Base-by-base conservation (phyloP, 2,329 filamentous ascomycete genomes). In the Penicillium sumatraense region DNA sequence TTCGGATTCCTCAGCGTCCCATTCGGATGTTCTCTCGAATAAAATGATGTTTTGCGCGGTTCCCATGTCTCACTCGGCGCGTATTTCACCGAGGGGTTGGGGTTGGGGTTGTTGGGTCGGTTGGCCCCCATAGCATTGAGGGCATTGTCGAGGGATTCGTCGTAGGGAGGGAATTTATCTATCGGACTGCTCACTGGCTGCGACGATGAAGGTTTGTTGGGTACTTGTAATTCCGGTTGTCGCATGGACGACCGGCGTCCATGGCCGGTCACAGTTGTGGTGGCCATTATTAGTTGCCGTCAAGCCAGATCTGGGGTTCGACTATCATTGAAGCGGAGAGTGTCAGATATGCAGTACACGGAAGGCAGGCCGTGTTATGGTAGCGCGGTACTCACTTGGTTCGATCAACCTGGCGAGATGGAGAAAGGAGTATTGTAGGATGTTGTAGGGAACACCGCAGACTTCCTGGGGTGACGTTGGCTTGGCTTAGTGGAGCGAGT, bases 1-100 rank as follows among this genome's bases (percentile, higher is more conserved):
- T 86, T 74, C 38, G 71, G 65, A 59, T 63, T 69, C 60, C 60
- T 68, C 56, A 61, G 59, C 18, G 68, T 54, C 58, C 58, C 68
- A 33, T 74, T 72, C 42, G 73, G 72, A 61, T 77, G 75, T 35
- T 74, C 67, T 72, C 79, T 77, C 21, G 74, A 65, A 54, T 77
- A 69, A 61, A 78, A 78, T 60, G 76, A 79, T 59, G 84, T 80
- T 68, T 80, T 84, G 41, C 84, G 81, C 36, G 83, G 78, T 51
- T 85, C 82, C 88, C 88, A 90, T 63, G 81, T 78, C 60, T 87
- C 83, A 49, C 67, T 71, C 2, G 65, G 62, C 47, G 68, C 60
- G 64, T 73, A 71, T 58, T 65, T 72, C 36, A 69, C 49, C 3
- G 71, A 65, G 47, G 63, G 51, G 51, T 57, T 65, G 44, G 63